These are phyloP conservation scores for Baorangia bicolor DNA, from an alignment of 768 basidiomycete species.

Conservation along the genomic window DNA sequence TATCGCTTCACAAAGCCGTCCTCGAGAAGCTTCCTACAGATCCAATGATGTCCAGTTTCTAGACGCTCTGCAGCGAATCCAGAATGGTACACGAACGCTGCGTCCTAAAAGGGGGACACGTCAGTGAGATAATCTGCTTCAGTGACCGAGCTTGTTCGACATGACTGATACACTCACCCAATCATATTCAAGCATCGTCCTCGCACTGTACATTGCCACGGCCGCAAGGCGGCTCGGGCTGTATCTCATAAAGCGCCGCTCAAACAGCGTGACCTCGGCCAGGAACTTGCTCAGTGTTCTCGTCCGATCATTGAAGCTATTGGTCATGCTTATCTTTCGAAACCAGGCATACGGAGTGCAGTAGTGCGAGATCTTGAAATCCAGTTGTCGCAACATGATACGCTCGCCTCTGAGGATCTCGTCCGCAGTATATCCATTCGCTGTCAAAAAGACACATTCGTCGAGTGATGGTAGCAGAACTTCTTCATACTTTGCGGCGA, in stretches of 20 bases:
- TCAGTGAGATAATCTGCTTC: background rate
- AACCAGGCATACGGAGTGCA: background rate
- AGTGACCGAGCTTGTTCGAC: background rate
- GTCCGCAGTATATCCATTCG: background rate
- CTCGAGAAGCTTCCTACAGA: background rate
- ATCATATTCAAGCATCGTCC: background rate
- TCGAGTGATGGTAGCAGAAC: background rate
- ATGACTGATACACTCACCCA: background rate
- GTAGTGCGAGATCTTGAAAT: background rate
- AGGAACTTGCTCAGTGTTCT: background rate
- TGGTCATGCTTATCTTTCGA: background rate
- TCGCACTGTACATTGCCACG: background rate
- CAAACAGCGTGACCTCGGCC: background rate
- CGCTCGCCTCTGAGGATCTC: background rate
- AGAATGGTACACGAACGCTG: background rate
- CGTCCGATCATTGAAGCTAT: background rate
- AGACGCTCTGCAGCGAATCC: background rate
- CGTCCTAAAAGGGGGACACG: background rate
- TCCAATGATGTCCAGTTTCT: background rate
- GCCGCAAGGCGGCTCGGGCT: background rate
- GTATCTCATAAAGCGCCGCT: background rate
- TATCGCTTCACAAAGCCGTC: background rate
- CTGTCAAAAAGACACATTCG: background rate
- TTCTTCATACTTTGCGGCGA: background rate
- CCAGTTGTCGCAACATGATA: background rate